Evolutionary conservation across 2,329 filamentous ascomycete species (phyloP).

Genomic region (Trichophyton rubrum): DNA sequence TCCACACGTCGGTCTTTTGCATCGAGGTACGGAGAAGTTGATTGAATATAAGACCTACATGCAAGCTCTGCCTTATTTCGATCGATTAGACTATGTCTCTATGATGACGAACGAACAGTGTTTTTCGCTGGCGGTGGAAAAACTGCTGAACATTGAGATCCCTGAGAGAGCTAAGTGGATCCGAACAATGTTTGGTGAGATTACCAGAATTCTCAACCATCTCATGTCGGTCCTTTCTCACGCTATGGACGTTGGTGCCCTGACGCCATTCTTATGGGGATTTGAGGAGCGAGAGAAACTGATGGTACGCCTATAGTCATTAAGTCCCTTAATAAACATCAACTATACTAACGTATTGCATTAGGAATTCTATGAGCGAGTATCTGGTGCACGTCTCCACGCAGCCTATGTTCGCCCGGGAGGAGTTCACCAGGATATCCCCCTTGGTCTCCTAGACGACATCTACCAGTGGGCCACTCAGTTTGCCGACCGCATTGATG

Average conservation of each 20-base stretch:
- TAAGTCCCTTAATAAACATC: background rate
- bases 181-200: constrained; percentile 85
- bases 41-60: constrained; percentile 99
- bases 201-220: constrained; percentile 90
- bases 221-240: constrained; percentile 95
- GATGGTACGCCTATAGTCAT: constrained; percentile 56
- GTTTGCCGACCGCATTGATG: constrained; percentile 95
- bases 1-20: constrained; percentile 89
- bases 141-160: constrained; percentile 92
- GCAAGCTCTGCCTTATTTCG: constrained; percentile 96
- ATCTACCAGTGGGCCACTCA: constrained; percentile 99
- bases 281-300: constrained; percentile 99
- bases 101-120: constrained; percentile 99
- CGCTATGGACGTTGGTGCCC: constrained; percentile 95
- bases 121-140: constrained; percentile 90
- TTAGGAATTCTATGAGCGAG: constrained; percentile 98
- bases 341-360: constrained; percentile 1
- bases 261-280: constrained; percentile 98
- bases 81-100: constrained; percentile 95
- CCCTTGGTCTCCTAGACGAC: constrained; percentile 85
- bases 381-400: constrained; percentile 93
- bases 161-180: constrained; percentile 95
- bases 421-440: constrained; percentile 91
- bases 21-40: constrained; percentile 96
- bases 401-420: constrained; percentile 93